Evolutionary conservation across 345 rosid genomes (phyloP).

Genomic region (Kernera saxatilis): DNA sequence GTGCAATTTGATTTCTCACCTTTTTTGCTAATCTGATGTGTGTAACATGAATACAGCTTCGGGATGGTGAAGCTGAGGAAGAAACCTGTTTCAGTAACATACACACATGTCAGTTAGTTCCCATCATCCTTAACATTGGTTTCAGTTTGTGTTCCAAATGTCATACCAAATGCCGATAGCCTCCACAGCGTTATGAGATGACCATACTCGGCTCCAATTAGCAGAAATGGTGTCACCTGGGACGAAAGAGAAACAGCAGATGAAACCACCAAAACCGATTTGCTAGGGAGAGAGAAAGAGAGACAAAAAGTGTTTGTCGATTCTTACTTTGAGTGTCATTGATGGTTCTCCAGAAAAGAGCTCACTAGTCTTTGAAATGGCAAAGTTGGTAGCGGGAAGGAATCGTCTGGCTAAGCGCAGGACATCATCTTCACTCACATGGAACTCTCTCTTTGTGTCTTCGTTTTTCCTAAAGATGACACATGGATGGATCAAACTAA

Average conservation of each 20-base stretch:
- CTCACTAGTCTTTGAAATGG: slow-evolving; percentile 53
- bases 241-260: slow-evolving; percentile 1
- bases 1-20: slow-evolving; percentile 32
- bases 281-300: not conserved
- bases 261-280: not conserved
- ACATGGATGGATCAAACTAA: not conserved
- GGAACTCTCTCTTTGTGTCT: slow-evolving; percentile 37
- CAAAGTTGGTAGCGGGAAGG: slow-evolving; percentile 78
- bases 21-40: slow-evolving; percentile 53
- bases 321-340: slow-evolving; percentile 77
- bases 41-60: slow-evolving; percentile 59
- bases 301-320: not conserved
- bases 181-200: slow-evolving; percentile 74
- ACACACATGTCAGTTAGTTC: slow-evolving; percentile 8
- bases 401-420: slow-evolving; percentile 50
- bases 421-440: slow-evolving; percentile 70
- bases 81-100: slow-evolving; percentile 53
- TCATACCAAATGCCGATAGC: slow-evolving; percentile 61
- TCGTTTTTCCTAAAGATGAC: slow-evolving; percentile 39
- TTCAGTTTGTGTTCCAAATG: slow-evolving; percentile 2
- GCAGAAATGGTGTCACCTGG: slow-evolving; percentile 80
- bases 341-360: slow-evolving; percentile 94
- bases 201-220: slow-evolving; percentile 89
- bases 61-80: slow-evolving; percentile 80
- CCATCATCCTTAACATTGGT: not conserved